A percentile compares a stretch with the other conserved stretches of the same genome.
phyloP scores from a whole-genome alignment of 1,284 basidiomycete genomes.

The Pisolithus thermaeus region DNA sequence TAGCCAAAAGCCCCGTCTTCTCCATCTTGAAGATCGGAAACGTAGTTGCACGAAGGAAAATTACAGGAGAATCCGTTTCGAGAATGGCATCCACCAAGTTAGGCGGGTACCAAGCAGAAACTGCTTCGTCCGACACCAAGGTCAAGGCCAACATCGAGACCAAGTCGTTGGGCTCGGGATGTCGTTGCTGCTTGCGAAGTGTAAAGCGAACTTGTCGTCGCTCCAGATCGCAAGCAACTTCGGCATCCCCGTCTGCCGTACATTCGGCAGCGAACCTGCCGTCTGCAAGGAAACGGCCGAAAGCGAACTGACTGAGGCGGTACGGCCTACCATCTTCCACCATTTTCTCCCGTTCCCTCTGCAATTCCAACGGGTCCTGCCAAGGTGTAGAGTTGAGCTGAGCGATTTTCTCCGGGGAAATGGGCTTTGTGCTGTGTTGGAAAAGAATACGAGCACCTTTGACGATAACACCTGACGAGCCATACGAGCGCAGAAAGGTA shows the following conservation, averaged over 20 bases:
- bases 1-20: rapidly evolving
- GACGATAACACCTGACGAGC: conserved; percentile 20
- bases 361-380: conserved; percentile 28
- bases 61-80: conserved; percentile 7
- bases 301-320: conserved; percentile 23
- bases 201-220: conserved; percentile 25
- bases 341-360: conserved; percentile 21
- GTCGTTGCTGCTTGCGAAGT: conserved; percentile 18
- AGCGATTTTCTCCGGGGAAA: conserved; percentile 18
- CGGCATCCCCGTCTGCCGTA: conserved; percentile 19
- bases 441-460: conserved; percentile 21
- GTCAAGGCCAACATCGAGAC: conserved; percentile 7
- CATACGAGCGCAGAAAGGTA: conserved; percentile 28
- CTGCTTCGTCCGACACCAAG: not conserved
- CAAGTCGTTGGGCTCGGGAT: not conserved
- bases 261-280: conserved; percentile 33
- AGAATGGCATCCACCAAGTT: conserved; percentile 13
- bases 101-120: conserved; percentile 14
- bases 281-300: conserved; percentile 32
- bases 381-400: conserved; percentile 22
- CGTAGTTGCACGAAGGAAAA: conserved; percentile 21
- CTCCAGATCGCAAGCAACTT: conserved; percentile 29
- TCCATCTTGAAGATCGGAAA: conserved; percentile 22
- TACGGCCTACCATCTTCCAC: conserved; percentile 19
- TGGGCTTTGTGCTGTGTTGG: conserved; percentile 14